Evolutionary conservation across 208 protist genomes (phyloP), one percentile per base, ranked within the genome.

Genomic region (Lotmaria passim): DNA sequence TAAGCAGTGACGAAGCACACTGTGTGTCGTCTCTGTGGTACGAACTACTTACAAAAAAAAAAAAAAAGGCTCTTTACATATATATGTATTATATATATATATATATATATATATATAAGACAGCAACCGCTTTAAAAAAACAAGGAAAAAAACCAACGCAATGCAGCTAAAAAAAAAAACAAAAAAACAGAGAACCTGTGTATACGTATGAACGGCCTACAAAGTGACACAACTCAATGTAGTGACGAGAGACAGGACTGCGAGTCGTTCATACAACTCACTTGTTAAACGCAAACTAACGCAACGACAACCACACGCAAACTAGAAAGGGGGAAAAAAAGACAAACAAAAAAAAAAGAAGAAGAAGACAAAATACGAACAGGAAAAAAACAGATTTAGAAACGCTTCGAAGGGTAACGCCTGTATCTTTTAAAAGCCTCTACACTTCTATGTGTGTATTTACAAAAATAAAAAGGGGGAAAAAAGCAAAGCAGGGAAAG

Each of bases 391-490:
- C 26, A 59, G 33, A 11, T 36, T 26, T 17, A 24, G 5, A 31
- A 17, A 61, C 10, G 23, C 33, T 24, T 51, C 30, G 17, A 64
- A 51, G n/a, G 34, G 41, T 36, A 38, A 50, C 33, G 39, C 5
- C 7, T 10, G 24, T 62, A 19, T 64, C 17, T 30, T n/a, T 53
- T n/a, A 33, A 8, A 1, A 17, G 44, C 58, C 30, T 17, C 44
- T 64, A 38, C 31, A 64, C 58, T 51, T 64, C 41, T 64, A 64
- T 53, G 58, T 41, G 41, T 53, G 30, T 64, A 39, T 39, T n/a
- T 34, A 43, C 30, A 62, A 52, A 53, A 31, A 44, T 19, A 31
- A 12, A 51, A 28, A 59, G 28, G 31, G 8, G 14, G 19, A 51
- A 5, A 44, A 43, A 33, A 61, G 17, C 23, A 46, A 6, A 21